Evolutionary conservation across 1,284 basidiomycete genomes (phyloP), one percentile per base, ranked within the genome.

Genomic region (Coniferiporia sulphurascens): DNA sequence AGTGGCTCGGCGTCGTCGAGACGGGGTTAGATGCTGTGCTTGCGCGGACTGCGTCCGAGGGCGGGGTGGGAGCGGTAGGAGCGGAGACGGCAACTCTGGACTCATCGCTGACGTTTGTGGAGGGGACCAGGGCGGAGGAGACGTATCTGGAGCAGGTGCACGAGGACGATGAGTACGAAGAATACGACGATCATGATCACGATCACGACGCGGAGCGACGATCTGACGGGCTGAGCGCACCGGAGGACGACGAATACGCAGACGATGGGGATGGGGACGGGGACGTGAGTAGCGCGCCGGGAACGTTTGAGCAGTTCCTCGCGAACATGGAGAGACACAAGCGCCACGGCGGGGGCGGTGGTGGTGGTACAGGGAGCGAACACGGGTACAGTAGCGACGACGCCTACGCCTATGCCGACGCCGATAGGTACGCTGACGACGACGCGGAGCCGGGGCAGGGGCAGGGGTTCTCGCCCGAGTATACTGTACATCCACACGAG

Each of bases 1-100:
- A 82, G 64, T 97, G 93, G 93, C 74, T 98, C 56, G 81, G 84
- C 3, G 79, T 87, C 0, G 82, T 97, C 0, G 90, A 93, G 70
- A 72, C 71, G 8, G 91, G 90, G 0, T 73, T 95, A 38, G 79
- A 77, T 54, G 81, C 77, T 51, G 75, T 95, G 64, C 74, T 94
- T 50, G 85, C 87, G 50, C 74, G 73, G 50, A 67, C 73, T 0
- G 66, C 43, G 21, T 21, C 58, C 4, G 46, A 70, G 17, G 72
- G 69, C 22, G 74, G 82, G 58, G 77, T 77, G 84, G 60, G 78
- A 81, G 62, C 85, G 87, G 67, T 83, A 64, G 79, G 27, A 5
- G 27, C 27, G 27, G 27, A 27, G 5, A 5, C 27, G 27, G 5
- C 5, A 27, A 3, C 27, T n/a, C n/a, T 83, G 64, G 76, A 75